Base-by-base conservation (phyloP, 148 eudicot species). In the Diospyros lotus region DNA sequence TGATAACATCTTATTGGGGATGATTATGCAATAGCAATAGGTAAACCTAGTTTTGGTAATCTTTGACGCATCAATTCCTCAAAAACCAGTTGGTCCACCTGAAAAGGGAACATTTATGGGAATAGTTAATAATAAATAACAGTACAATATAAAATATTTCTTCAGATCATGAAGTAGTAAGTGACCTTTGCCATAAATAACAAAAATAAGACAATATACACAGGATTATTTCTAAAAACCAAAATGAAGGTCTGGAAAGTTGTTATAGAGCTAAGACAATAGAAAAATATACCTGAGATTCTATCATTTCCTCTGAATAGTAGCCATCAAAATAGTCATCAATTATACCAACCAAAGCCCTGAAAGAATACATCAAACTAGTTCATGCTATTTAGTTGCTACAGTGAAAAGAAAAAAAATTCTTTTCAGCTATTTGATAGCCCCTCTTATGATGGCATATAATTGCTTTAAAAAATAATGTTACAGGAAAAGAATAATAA, bases 81-180 rank as follows among this genome's bases (percentile, higher is more conserved):
- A 79, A 93, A 91, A 75, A 91, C 98, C 79, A 93, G 94, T 80
- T 93, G 98, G 76, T 93, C 98, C 75, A 91, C 97, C 98, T 93
- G 84, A 68, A 44, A 48, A 55, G 56, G 83, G 52, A 66, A 58
- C 56, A 5, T 41, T 59, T 64, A 58, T 55, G 40, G 28, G 28
- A 59, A 42, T n/a, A 39, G 15, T 48, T 39, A 64, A 53, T 46
- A n/a, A 53, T 46, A n/a, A 66, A 51, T 13, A 53, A 53, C 9
- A 77, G 17, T 63, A 77, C 7, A 53, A 10, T 28, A 43, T 54
- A 66, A 44, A n/a, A 51, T 15, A 6, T 11, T 15, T 15, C 46
- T 44, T n/a, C 39, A 69, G 68, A 10, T 48, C 58, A 39, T 12
- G 12, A 45, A 28, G 69, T 75, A 64, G 14, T 17, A 51, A 38